Evolutionary conservation across 1,139 yeast species (phyloP), one percentile per base, ranked within the genome.

Genomic region (Candida frijolesensis): DNA sequence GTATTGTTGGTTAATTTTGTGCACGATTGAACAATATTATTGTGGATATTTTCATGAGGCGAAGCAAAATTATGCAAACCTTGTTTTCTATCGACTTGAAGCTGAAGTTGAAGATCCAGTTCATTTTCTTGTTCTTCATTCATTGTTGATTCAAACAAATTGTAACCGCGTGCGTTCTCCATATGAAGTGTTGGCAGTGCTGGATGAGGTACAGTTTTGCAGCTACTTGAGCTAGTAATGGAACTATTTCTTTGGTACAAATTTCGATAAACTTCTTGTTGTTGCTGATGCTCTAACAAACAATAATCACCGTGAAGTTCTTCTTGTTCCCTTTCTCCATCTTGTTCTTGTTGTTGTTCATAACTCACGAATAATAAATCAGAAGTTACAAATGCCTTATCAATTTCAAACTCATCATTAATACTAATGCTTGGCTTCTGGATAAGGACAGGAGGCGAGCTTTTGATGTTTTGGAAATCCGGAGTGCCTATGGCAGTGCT

Each of bases 381-480:
- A 9, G 64, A 58, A n/a, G 63, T 62, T 25, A 62, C 45, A 40
- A 61, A 61, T 6, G 62, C 66, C 15, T 54, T 46, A 44, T 64
- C 67, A 11, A 63, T 58, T 39, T 58, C 64, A 34, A 59, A 40
- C n/a, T 52, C 52, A 1, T 45, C 44, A 42, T 32, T 43, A 18
- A 11, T 33, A 32, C 42, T 37, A 39, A 25, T 10, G 22, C 16
- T 42, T 50, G 37, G 30, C 14, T 16, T 30, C n/a, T 18, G 39
- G 22, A 38, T 10, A 16, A 22, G 16, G 4, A 38, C 27, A 12
- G 45, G 45, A 4, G 57, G 53, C 2, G 57, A 54, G 34, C 56
- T 54, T 29, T 32, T 38, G 2, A 51, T 47, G 9, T 40, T 37
- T 27, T 46, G 45, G 16, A 25, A 12, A 22, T 14, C 25, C 30